phyloP scores from a whole-genome alignment of 169 alveolate genomes.

The Haemoproteus tartakovskyi region DNA sequence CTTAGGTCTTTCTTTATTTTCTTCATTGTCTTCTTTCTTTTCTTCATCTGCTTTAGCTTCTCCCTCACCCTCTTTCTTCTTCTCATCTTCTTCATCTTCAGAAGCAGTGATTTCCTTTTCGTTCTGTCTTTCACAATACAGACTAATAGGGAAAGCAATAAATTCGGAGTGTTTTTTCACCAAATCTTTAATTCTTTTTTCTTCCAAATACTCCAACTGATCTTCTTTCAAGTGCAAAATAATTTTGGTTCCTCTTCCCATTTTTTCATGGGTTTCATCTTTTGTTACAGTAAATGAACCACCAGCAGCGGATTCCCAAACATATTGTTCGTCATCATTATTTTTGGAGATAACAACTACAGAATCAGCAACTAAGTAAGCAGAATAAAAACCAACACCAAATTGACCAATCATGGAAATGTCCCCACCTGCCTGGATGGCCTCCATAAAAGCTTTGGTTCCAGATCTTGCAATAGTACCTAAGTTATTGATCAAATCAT shows the following conservation, averaged over 20 bases:
- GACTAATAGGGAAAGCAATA: constrained; percentile 94
- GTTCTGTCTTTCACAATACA: constrained; percentile 89
- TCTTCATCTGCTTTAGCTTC: too few species aligned
- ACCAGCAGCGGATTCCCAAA: constrained; percentile 96
- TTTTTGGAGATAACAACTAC: constrained; percentile 96
- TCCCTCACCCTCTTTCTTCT: too few species aligned
- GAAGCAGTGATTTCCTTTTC: too few species aligned
- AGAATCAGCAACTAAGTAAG: constrained; percentile 96
- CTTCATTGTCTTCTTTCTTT: constrained; percentile 84
- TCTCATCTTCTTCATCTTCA: too few species aligned
- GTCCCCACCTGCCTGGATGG: constrained; percentile 87
- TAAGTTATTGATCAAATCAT: constrained; percentile 95
- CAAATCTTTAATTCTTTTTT: constrained; percentile 89
- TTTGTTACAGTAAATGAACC: constrained; percentile 90
- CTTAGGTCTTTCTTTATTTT: too few species aligned
- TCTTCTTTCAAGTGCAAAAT: constrained; percentile 95
- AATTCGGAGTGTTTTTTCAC: constrained; percentile 93
- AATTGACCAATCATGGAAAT: constrained; percentile 98
- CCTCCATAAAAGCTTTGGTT: constrained; percentile 97
- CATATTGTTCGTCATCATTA: constrained; percentile 91
- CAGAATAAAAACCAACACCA: constrained; percentile 99
- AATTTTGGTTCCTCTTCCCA: constrained; percentile 94
- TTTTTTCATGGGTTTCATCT: constrained; percentile 75
- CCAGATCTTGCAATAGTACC: constrained; percentile 99
- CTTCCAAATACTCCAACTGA: constrained; percentile 94